Evolutionary conservation across 169 alveolate species (phyloP).

Genomic region (Plasmodium gaboni): DNA sequence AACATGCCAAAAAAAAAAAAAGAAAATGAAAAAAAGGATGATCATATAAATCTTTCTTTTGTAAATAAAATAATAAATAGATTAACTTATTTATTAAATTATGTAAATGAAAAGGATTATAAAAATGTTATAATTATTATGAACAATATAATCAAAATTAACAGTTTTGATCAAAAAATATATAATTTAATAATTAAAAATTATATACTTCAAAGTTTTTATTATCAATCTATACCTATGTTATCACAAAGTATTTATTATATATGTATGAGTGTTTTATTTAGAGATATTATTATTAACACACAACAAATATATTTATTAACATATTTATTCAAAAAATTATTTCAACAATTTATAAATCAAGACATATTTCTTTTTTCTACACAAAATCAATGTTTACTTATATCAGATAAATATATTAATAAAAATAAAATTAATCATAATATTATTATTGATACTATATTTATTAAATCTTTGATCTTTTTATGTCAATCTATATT

Average conservation of each 20-base stretch:
- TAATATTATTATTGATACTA: conserved; percentile 1
- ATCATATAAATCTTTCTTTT: not conserved
- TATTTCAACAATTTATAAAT: conserved; percentile 18
- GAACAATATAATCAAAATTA: conserved; percentile 11
- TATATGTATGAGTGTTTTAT: conserved; percentile 10
- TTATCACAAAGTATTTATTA: conserved; percentile 46
- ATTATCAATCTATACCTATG: conserved; percentile 4
- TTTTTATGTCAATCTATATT: conserved; percentile 6
- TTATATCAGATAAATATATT: not conserved
- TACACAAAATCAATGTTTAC: not conserved
- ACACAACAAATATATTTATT: conserved; percentile 1
- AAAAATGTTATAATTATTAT: conserved; percentile 14
- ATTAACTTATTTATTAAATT: not conserved
- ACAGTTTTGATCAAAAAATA: not conserved
- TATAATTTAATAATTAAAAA: conserved; percentile 21
- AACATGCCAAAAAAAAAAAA: not conserved
- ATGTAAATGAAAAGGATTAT: not conserved
- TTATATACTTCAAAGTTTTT: conserved; percentile 9
- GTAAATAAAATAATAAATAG: not conserved
- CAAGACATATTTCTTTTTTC: not conserved
- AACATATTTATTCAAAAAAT: conserved; percentile 21
- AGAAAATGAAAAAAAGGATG: not conserved
- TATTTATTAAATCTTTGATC: conserved; percentile 20
- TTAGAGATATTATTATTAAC: not conserved
- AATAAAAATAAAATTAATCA: not conserved